phyloP scores from a whole-genome alignment of 805 yeast species.

The Sugiyamaella marilandica region DNA sequence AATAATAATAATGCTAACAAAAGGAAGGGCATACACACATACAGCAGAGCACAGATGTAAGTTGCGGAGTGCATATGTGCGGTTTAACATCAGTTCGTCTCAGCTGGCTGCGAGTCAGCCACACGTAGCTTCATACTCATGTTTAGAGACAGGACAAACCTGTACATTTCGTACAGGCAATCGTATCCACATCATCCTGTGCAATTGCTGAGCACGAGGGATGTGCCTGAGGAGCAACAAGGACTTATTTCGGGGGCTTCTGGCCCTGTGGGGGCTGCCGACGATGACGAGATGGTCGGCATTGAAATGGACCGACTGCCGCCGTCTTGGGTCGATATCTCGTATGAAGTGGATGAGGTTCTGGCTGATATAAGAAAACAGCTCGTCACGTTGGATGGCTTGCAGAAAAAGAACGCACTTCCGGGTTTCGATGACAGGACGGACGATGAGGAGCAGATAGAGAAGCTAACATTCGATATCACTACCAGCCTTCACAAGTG shows the following conservation, averaged over 20 bases:
- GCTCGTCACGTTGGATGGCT: slow-evolving; percentile 55
- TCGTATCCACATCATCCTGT: slow-evolving; percentile 69
- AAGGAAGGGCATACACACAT: too few species aligned
- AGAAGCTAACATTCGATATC: slow-evolving; percentile 65
- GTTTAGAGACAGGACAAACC: slow-evolving; percentile 94
- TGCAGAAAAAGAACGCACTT: slow-evolving; percentile 76
- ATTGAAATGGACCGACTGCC: slow-evolving; percentile 65
- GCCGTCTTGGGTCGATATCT: slow-evolving; percentile 72
- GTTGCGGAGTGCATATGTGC: too few species aligned
- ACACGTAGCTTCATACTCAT: slow-evolving; percentile 34
- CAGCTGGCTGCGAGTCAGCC: too few species aligned
- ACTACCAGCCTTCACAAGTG: slow-evolving; percentile 74
- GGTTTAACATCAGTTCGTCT: too few species aligned
- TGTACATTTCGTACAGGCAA: slow-evolving; percentile 80
- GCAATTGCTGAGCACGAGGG: slow-evolving; percentile 28
- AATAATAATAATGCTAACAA: too few species aligned
- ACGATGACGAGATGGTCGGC: slow-evolving; percentile 28
- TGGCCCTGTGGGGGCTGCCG: slow-evolving; percentile 28
- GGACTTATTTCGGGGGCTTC: slow-evolving; percentile 44
- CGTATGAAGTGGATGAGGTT: slow-evolving; percentile 63
- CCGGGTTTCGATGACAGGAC: slow-evolving; percentile 85
- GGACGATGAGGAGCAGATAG: slow-evolving; percentile 71
- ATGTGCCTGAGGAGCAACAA: slow-evolving; percentile 51
- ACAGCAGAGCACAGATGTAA: too few species aligned
- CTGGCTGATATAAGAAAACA: slow-evolving; percentile 48